Evolutionary conservation across 2,329 filamentous ascomycete genomes (phyloP), one percentile per base, ranked within the genome.

Genomic region (Furcasterigmium furcatum): DNA sequence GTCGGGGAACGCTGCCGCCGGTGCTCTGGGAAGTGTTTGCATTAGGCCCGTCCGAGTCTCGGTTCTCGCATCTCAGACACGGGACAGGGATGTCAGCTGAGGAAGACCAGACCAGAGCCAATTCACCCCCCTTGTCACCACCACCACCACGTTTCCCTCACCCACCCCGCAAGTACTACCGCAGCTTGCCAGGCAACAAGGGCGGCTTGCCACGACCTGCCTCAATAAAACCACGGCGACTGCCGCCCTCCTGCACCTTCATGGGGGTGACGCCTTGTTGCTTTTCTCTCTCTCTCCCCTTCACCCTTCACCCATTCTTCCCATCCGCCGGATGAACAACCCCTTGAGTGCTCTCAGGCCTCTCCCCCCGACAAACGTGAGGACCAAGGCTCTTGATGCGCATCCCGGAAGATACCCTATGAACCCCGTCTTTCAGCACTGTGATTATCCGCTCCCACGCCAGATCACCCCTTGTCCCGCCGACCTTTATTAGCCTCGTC

Each of bases 401-500:
- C 14, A 19, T 6, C 7, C 18, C 32, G n/a, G 18, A 50, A 46
- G 46, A 12, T 20, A 6, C 16, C 10, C 16, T 36, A 36, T 36
- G 34, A 36, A 36, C 34, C 34, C 34, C 38, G 41, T 41, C 48
- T 50, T 48, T 50, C 48, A 50, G 43, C 48, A 48, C 48, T 30
- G 40, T 46, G 38, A 40, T 41, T 44, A 46, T 38, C 46, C 48
- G 43, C 43, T 42, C 40, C 25, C 40, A 30, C 27, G 34, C 38
- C 38, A 46, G 48, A 46, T 41, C 43, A 45, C 43, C 48, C 48
- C 48, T 50, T 50, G 48, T 50, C 48, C 46, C 46, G 46, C 46
- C 34, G 16, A 45, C 49, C 49, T 53, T 53, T 53, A 45, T 50
- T 41, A 45, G 47, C 51, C 46, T 52, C 49, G 29, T 45, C 58